Evolutionary conservation across 2,329 filamentous ascomycete genomes (phyloP), one percentile per base, ranked within the genome.

Genomic region (Cordyceps javanica): DNA sequence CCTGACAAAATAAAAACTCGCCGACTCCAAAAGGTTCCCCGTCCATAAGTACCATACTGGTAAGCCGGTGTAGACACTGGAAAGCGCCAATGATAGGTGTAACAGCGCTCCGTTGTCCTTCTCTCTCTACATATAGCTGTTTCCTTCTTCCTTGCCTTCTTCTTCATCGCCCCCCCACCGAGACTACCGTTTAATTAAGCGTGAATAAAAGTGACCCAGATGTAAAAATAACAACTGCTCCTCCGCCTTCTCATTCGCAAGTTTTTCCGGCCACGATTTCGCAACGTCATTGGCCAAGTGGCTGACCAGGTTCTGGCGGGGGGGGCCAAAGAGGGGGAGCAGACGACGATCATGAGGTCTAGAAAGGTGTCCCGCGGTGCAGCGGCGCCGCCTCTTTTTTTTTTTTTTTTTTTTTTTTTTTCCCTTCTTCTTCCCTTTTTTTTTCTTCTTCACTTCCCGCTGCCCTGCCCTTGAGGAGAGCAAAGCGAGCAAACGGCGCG

Each of bases 331-430:
- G 28, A 21, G 30, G 19, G 28, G 26, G 51, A 19, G 16, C 13
- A 8, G 8, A 13, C 28, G 52, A 21, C 39, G 44, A 56, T 56
- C 53, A 56, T 56, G 53, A 56, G 53, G 53, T 49, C 53, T 30
- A 39, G 32, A 48, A 56, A 49, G 52, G 28, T 55, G 52, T n/a
- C n/a, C n/a, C 9, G 36, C 36, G 23, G 21, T 28, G 30, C 39
- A 16, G 19, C 44, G 25, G 16, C 28, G 28, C n/a, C 45, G 25
- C 51, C 26, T 45, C 52, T 13, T 19, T n/a, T n/a, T n/a, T n/a
- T n/a, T n/a, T n/a, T n/a, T n/a, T n/a, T n/a, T n/a, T n/a, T n/a
- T n/a, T n/a, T n/a, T n/a, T n/a, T n/a, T n/a, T n/a, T n/a, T n/a
- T n/a, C n/a, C n/a, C n/a, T n/a, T n/a, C n/a, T n/a, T n/a, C n/a